Conservation (phyloP, 1,284 basidiomycete species). For the Wallemia ichthyophaga region DNA sequence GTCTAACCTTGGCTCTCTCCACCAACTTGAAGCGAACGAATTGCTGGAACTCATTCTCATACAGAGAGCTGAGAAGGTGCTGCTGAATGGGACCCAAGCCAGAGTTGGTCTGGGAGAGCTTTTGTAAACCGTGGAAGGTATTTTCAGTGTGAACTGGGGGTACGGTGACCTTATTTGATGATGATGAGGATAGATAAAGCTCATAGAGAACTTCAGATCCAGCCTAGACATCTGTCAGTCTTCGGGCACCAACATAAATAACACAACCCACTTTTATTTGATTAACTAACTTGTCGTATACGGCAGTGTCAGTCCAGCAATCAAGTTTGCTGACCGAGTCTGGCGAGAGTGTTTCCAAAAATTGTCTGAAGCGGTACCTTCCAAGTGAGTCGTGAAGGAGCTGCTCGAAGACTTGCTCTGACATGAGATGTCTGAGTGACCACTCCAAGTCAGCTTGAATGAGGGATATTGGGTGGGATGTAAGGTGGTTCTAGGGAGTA, state of each 20-base stretch:
- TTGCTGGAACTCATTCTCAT: constrained; percentile 3
- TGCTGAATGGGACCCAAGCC: constrained; percentile 1
- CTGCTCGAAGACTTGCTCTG: neutral
- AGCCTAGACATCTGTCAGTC: neutral
- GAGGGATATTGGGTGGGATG: neutral
- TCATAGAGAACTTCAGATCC: neutral
- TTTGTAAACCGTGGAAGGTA: neutral
- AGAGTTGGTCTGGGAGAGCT: neutral
- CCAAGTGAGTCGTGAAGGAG: neutral
- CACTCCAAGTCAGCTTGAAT: neutral
- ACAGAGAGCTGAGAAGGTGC: constrained; percentile 3
- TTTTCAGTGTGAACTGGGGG: neutral
- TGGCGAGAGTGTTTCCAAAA: neutral
- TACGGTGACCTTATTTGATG: neutral
- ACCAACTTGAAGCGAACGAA: constrained; percentile 5
- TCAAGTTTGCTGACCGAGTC: constrained; percentile 1
- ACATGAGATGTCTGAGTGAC: neutral
- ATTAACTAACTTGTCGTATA: neutral
- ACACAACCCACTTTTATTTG: neutral
- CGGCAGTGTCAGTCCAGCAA: constrained; percentile 1
- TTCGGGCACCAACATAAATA: neutral
- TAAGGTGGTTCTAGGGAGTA: neutral
- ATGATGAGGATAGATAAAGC: neutral
- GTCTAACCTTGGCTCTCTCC: constrained; percentile 4
- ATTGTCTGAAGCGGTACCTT: constrained; percentile 1